Conservation (phyloP, 768 basidiomycete genomes). For the Mycena latifolia region DNA sequence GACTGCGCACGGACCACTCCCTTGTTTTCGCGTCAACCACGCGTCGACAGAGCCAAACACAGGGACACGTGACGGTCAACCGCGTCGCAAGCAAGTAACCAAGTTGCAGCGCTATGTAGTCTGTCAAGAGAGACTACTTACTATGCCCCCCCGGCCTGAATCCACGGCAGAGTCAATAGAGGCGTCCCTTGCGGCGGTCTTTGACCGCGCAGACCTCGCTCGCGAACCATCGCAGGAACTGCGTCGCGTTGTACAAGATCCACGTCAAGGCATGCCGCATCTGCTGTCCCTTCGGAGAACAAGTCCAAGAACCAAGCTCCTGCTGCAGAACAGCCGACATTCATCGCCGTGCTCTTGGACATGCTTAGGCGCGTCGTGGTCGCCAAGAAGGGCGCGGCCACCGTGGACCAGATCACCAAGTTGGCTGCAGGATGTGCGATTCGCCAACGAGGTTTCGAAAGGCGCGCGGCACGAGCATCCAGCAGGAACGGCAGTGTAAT, state of each 20-base stretch:
- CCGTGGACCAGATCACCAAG: constrained; percentile 87
- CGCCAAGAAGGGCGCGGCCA: constrained; percentile 87
- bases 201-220: constrained; percentile 83
- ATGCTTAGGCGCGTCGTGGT: constrained; percentile 79
- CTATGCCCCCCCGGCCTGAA: constrained; percentile 21
- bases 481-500: not conserved
- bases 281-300: constrained; percentile 59
- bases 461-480: constrained; percentile 58
- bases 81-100: too few relatives aligned
- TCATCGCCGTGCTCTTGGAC: constrained; percentile 80
- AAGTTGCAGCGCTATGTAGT: too few relatives aligned
- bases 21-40: too few relatives aligned
- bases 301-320: constrained; percentile 61
- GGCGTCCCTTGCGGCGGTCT: constrained; percentile 57
- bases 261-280: constrained; percentile 79
- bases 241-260: constrained; percentile 87
- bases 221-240: constrained; percentile 95
- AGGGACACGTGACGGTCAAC: too few relatives aligned
- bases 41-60: too few relatives aligned
- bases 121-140: too few relatives aligned
- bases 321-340: constrained; percentile 81
- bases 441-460: constrained; percentile 86
- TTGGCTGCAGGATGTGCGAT: constrained; percentile 90
- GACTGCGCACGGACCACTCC: too few relatives aligned
- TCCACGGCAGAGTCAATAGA: constrained; percentile 36